Percentiles rank a stretch among this genome's conserved stretches.
phyloP scores from a whole-genome alignment of 768 basidiomycete genomes.

The Serpula lacrymans region DNA sequence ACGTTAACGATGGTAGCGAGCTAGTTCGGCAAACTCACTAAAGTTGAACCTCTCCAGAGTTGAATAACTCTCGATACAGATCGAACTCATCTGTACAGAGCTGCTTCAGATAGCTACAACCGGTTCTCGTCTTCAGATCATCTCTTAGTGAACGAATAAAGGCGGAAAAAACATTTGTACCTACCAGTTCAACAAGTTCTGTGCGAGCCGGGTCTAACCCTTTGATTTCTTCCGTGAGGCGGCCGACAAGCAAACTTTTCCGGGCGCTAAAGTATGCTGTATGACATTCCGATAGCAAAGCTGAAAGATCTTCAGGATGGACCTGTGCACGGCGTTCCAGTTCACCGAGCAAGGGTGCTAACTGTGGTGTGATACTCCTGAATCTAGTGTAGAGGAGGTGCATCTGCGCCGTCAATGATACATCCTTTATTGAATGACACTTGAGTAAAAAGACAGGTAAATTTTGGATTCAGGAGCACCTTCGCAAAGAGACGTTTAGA shows the following conservation, averaged over 20 bases:
- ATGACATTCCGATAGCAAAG: slow-evolving; percentile 85
- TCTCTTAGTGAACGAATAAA: neutral
- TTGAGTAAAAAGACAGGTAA: neutral
- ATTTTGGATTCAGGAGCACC: slow-evolving; percentile 32
- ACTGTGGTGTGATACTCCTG: slow-evolving; percentile 60
- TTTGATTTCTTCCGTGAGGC: slow-evolving; percentile 78
- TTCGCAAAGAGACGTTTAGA: slow-evolving; percentile 72
- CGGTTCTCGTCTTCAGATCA: slow-evolving; percentile 69
- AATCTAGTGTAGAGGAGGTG: slow-evolving; percentile 93
- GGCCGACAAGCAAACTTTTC: slow-evolving; percentile 64
- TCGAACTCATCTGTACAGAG: slow-evolving; percentile 88
- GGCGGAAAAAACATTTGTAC: slow-evolving; percentile 9
- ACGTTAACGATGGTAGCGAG: slow-evolving; percentile 12
- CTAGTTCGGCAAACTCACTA: slow-evolving; percentile 54
- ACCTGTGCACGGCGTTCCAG: slow-evolving; percentile 73
- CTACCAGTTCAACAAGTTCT: slow-evolving; percentile 85
- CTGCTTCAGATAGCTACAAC: slow-evolving; percentile 90
- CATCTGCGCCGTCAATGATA: slow-evolving; percentile 74
- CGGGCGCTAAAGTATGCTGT: slow-evolving; percentile 76
- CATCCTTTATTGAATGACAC: slow-evolving; percentile 43
- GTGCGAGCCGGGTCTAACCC: slow-evolving; percentile 75
- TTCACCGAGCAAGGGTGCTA: slow-evolving; percentile 79
- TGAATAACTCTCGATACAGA: slow-evolving; percentile 83
- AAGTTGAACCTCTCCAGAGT: slow-evolving; percentile 72
- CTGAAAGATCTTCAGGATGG: slow-evolving; percentile 81